Evolutionary conservation across 306 rosid species (phyloP), one percentile per base, ranked within the genome.

Genomic region (Comarum palustre): DNA sequence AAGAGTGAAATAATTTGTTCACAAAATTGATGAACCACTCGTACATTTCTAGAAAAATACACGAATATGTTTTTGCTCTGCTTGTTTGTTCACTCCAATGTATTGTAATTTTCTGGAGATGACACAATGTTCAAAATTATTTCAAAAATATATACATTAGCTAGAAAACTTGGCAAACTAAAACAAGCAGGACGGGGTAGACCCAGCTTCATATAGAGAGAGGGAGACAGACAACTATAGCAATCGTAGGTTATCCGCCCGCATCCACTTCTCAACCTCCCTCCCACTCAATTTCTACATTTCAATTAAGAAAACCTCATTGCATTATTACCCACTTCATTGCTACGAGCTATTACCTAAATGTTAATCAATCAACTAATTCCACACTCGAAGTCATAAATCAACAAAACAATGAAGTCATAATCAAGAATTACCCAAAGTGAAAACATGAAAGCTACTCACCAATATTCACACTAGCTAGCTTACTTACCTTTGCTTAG

Each of bases 191-290:
- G 50, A 45, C 50, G 50, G 14, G 50, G 50, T 45, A 45, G 17
- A 43, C 11, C 2, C 43, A 39, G 11, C 8, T 10, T 41, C 13
- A 14, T 15, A 47, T 3, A 36, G 41, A 8, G 17, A 8, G 17
- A 45, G 16, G 8, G 29, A 54, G 31, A 20, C 15, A n/a, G 60
- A 50, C 3, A 3, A 39, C 60, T 20, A 54, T 13, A 14, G 41
- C 19, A 45, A 14, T 22, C 52, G 48, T 52, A 41, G 75, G 67
- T 72, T 10, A 58, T 58, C 45, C 19, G 67, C 29, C n/a, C 12
- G 42, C 75, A 72, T 72, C 75, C 62, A 73, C 69, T 63, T 63
- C 62, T 63, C 73, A 66, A 51, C 78, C 60, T 6, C 67, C 75
- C 63, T 12, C 63, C 17, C 63, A 41, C 38, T 58, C 38, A 27